Percentiles rank a stretch among this genome's conserved stretches.
phyloP scores from a whole-genome alignment of 495 filamentous ascomycete genomes.

The Tetracladium marchalianum region DNA sequence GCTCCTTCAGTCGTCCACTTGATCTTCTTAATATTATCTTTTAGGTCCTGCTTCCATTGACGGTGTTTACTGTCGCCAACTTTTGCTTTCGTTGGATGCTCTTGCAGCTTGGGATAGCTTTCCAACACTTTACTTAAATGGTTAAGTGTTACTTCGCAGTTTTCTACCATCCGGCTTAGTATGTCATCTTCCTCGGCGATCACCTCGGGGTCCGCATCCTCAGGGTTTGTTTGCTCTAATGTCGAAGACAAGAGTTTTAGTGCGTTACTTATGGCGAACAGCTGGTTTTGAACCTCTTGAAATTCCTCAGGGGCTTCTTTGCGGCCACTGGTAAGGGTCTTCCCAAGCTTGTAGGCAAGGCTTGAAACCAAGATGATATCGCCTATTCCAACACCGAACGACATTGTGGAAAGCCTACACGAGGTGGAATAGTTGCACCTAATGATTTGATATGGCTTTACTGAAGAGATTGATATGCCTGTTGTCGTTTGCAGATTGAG shows the following conservation, averaged over 20 bases:
- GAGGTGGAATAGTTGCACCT: too few relatives aligned
- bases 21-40: constrained; percentile 13
- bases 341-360: constrained; percentile 4
- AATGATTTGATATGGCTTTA: too few relatives aligned
- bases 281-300: constrained; percentile 13
- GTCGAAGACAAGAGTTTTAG: constrained; percentile 4
- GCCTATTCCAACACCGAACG: neutral
- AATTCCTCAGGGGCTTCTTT: constrained; percentile 12
- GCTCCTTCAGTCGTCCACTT: constrained; percentile 14
- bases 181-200: neutral
- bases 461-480: too few relatives aligned
- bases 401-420: neutral
- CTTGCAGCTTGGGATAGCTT: constrained; percentile 8
- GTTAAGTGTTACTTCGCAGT: constrained; percentile 3
- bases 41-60: constrained; percentile 3
- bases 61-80: neutral
- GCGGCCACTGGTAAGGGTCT: constrained; percentile 9
- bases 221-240: neutral
- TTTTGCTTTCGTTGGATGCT: neutral
- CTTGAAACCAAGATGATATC: constrained; percentile 4
- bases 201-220: neutral
- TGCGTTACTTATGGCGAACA: constrained; percentile 8
- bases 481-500: too few relatives aligned
- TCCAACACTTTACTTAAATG: constrained; percentile 12
- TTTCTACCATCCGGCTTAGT: constrained; percentile 5